These are phyloP conservation scores for Sclerotinia borealis DNA, from an alignment of 2,329 filamentous ascomycete genomes.

Conservation along the genomic window DNA sequence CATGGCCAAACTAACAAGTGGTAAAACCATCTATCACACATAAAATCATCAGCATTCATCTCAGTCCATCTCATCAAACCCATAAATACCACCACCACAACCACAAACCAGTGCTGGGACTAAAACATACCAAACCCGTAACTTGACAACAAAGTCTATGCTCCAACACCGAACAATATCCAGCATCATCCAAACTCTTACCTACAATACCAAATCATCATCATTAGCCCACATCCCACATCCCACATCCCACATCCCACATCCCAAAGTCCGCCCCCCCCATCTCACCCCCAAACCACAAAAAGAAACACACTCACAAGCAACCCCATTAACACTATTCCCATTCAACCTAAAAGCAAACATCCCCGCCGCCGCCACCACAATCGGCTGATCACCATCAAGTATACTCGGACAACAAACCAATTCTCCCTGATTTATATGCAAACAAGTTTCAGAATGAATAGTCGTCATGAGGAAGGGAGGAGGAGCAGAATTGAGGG, in stretches of 20 bases:
- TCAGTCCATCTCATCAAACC: not conserved
- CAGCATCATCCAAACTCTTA: not conserved
- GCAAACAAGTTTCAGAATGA: not conserved
- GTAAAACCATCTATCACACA: not conserved
- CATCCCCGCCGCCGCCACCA: not conserved
- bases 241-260: not conserved
- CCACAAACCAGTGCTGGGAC: no score
- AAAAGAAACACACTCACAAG: not conserved
- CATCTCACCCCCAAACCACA: not conserved
- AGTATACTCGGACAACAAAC: not conserved
- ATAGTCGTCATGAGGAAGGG: not conserved
- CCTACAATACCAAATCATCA: not conserved
- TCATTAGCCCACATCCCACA: not conserved
- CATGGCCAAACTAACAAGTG: not conserved
- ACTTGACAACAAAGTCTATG: conserved; percentile 2
- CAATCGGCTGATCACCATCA: not conserved
- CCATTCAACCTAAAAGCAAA: not conserved
- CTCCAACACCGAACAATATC: not conserved
- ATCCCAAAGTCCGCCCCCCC: not conserved
- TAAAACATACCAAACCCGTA: not conserved
- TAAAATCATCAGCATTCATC: not conserved
- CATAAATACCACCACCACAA: not conserved
- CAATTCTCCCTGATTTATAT: not conserved
- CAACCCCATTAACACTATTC: not conserved
- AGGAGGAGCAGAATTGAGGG: not conserved